Evolutionary conservation across 371 early-diverging fungal species (phyloP), one percentile per base, ranked within the genome.

Genomic region (Rhizomucor miehei): DNA sequence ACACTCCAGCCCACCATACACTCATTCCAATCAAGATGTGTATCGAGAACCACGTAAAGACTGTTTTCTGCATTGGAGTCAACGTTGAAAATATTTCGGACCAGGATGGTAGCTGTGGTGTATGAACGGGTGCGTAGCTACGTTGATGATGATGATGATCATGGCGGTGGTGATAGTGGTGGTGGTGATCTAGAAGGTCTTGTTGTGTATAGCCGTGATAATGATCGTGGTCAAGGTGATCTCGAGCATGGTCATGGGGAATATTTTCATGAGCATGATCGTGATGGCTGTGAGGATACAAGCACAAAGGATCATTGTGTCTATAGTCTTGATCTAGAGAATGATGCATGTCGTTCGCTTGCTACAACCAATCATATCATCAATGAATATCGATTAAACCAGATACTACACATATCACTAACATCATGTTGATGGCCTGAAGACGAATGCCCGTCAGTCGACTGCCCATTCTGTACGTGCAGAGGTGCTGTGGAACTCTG

Each of bases 11-110:
- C 57, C 73, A 60, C 67, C 79, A 86, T 0, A 81, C 60, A 44
- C 72, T 57, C n/a, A 79, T 46, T 1, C 83, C 81, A 29, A 81
- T 65, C 5, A 59, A 19, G 6, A 62, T 40, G 41, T 86, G 83
- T 11, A 77, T 48, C 6, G 77, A 10, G 25, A 80, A 77, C 79
- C 83, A 84, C 0, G 82, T 80, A 52, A 86, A 84, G 45, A 82
- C 61, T 1, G 86, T 81, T 57, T 84, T 84, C 62, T 86, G 83
- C 40, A 57, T 65, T 10, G 84, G 78, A 51, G 66, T 54, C 12
- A 86, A 60, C 1, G 56, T 58, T 0, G 75, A 64, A 55, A 84
- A 81, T 1, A 82, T 72, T n/a, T 67, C 58, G 8, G 61, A 54
- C 67, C 68, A 66, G 3, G 71, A 67, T 11, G 73, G 79, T 3